phyloP scores from a whole-genome alignment of 441 rosid species.

The Pelargonium cotyledonis region DNA sequence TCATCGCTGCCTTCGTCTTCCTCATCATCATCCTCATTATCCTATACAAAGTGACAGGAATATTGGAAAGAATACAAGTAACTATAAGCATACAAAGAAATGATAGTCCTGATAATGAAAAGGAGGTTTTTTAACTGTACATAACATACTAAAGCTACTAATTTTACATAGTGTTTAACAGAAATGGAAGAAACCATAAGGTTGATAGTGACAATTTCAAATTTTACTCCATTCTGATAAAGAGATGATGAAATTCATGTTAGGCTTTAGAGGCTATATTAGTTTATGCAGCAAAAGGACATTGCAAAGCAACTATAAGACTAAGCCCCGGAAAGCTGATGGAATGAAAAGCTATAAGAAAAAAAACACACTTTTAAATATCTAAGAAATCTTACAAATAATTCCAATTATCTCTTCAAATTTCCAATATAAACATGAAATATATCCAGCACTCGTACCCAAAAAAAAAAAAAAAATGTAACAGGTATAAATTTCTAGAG shows the following conservation, averaged over 20 bases:
- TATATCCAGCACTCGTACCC: neutral
- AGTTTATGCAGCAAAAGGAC: too few relatives aligned
- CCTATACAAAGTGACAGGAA: conserved; percentile 21
- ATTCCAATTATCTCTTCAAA: neutral
- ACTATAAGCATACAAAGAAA: neutral
- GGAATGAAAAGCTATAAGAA: neutral
- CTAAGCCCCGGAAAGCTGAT: too few relatives aligned
- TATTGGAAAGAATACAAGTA: neutral
- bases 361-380: neutral
- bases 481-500: neutral
- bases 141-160: neutral
- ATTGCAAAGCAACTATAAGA: too few relatives aligned
- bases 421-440: neutral
- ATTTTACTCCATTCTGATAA: neutral
- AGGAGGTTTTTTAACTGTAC: neutral
- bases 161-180: neutral
- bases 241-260: neutral
- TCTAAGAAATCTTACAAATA: neutral
- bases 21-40: conserved; percentile 26
- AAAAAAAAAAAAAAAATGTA: neutral
- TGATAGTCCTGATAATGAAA: neutral
- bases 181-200: neutral
- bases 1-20: conserved; percentile 39
- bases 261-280: too few relatives aligned
- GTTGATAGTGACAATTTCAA: neutral